Evolutionary conservation across 371 early-diverging fungal genomes (phyloP).

Genomic region (Mortierella sp.): DNA sequence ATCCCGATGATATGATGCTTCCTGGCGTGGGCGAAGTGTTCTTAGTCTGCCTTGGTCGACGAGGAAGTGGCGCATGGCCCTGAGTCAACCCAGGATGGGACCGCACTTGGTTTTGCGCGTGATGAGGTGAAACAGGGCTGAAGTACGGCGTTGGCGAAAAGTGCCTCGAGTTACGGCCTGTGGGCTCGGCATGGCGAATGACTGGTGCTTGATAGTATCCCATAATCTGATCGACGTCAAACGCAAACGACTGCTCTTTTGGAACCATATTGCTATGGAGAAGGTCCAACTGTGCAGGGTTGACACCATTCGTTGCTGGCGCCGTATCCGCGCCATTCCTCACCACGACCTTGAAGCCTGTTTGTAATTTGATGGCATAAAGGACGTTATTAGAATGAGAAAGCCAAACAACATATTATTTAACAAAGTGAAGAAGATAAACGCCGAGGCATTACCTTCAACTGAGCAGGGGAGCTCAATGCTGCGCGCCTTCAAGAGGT

Average conservation of each 20-base stretch:
- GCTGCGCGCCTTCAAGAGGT: conserved; percentile 27
- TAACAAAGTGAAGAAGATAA: background rate
- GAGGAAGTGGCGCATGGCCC: conserved; percentile 36
- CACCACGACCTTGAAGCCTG: conserved; percentile 37
- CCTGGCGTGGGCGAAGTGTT: conserved; percentile 21
- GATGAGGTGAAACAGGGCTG: conserved; percentile 26
- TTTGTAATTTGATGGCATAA: background rate
- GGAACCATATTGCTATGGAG: conserved; percentile 17
- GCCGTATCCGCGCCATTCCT: conserved; percentile 23
- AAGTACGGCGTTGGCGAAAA: conserved; percentile 40
- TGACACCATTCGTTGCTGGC: conserved; percentile 4
- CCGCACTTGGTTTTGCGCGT: conserved; percentile 14
- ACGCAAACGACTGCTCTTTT: conserved; percentile 32
- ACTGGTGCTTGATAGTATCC: conserved; percentile 27
- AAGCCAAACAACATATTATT: background rate
- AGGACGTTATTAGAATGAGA: background rate
- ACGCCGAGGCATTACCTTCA: conserved; percentile 13
- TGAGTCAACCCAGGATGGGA: conserved; percentile 35
- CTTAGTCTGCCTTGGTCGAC: conserved; percentile 35
- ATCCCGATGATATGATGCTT: background rate
- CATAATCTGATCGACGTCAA: conserved; percentile 44
- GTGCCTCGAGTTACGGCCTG: conserved; percentile 32
- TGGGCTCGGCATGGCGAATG: conserved; percentile 17
- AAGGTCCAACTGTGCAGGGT: conserved; percentile 15
- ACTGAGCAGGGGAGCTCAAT: conserved; percentile 38